Evolutionary conservation across 441 rosid genomes (phyloP).

Genomic region (Bruguiera hainesii): DNA sequence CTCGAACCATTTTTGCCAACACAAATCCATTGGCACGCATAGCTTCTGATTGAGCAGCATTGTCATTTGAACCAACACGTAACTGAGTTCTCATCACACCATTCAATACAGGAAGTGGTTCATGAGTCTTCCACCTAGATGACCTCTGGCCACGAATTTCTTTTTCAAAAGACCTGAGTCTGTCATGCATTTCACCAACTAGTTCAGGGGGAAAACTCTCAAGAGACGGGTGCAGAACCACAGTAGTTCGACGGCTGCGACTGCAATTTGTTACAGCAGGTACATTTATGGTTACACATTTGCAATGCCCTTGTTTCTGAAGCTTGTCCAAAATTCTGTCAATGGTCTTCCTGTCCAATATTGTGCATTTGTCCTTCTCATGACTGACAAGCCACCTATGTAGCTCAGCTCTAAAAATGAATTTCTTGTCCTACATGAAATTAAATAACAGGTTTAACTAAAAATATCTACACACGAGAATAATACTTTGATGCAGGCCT

Average conservation of each 20-base stretch:
- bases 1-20: constrained; percentile 92
- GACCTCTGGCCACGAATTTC: constrained; percentile 64
- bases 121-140: constrained; percentile 45
- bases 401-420: constrained; percentile 75
- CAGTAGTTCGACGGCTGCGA: constrained; percentile 53
- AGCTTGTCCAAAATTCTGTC: constrained; percentile 73
- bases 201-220: constrained; percentile 57
- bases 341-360: constrained; percentile 79
- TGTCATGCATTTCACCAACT: constrained; percentile 65
- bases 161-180: constrained; percentile 77
- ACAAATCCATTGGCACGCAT: constrained; percentile 97
- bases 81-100: constrained; percentile 65
- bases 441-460: constrained; percentile 18
- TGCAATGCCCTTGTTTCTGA: constrained; percentile 86
- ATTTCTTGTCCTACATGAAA: constrained; percentile 64
- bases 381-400: constrained; percentile 78
- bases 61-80: constrained; percentile 44
- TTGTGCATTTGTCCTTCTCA: constrained; percentile 75
- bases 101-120: constrained; percentile 66
- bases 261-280: constrained; percentile 85
- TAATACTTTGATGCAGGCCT: constrained; percentile 10
- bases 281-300: constrained; percentile 50
- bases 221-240: constrained; percentile 83
- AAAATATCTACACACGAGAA: constrained; percentile 8
- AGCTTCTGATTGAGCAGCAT: constrained; percentile 57